Conservation (phyloP, 2,329 filamentous ascomycete species). For the Ceratocystis lukuohia region DNA sequence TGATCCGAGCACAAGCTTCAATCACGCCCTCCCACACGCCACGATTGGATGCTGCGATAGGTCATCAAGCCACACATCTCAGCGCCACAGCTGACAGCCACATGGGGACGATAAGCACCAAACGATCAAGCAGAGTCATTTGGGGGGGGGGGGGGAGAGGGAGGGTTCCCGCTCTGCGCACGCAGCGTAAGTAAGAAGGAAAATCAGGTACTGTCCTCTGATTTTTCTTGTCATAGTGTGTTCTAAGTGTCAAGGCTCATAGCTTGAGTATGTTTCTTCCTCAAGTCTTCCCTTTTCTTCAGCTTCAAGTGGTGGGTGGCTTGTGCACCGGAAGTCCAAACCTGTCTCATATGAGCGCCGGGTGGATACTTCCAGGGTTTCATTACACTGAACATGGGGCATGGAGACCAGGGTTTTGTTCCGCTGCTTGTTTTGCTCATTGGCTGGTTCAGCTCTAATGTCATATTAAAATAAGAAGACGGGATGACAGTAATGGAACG, state of each 20-base stretch:
- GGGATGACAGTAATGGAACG: background rate
- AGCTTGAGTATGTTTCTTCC: background rate
- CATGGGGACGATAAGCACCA: too few relatives aligned
- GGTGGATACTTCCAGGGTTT: background rate
- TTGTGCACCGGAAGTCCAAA: background rate
- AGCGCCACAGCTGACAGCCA: too few relatives aligned
- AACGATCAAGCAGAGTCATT: too few relatives aligned
- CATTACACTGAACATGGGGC: background rate
- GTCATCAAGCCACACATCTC: too few relatives aligned
- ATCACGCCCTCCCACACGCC: background rate
- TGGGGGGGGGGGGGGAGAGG: too few relatives aligned
- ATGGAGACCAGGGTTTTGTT: background rate
- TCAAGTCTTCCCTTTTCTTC: background rate
- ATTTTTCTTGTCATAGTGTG: background rate
- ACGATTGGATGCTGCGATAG: background rate
- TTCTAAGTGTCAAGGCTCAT: background rate
- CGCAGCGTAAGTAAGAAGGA: too few relatives aligned
- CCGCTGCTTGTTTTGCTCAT: background rate
- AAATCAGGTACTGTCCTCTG: too few relatives aligned
- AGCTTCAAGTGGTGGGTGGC: background rate
- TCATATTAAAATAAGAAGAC: background rate
- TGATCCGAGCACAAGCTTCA: background rate
- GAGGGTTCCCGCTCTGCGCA: too few relatives aligned
- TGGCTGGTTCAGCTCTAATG: background rate
- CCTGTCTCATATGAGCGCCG: background rate